Base-by-base conservation (phyloP, 345 rosid species). In the Dipteronia sinensis region DNA sequence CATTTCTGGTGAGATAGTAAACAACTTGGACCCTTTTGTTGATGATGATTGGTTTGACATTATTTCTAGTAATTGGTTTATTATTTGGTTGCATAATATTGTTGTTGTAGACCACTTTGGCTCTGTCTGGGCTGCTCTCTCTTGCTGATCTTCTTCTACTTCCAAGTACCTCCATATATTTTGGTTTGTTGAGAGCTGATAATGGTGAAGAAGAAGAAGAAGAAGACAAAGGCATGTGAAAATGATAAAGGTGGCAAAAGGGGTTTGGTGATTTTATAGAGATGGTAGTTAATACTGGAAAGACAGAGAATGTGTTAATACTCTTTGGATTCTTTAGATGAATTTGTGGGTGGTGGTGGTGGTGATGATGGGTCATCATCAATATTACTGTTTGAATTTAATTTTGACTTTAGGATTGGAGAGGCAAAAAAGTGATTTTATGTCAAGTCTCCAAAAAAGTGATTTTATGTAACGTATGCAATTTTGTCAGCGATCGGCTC, bases 1-100 rank as follows among this genome's bases (percentile, higher is more conserved):
- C 98, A 78, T 93, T 90, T 82, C 98, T 87, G 8, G 98, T 85
- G 78, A 95, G 92, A 63, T 95, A 95, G 79, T 95, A 95, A 69
- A 95, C 93, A 56, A 95, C 86, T 79, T 88, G 95, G 77, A 90
- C 87, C 79, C 84, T 93, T 79, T 67, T 87, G 27, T 78, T 71
- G 53, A 80, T 71, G 62, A 34, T 34, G 38, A 34, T 4, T 34
- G 83, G 76, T 63, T 76, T 82, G 38, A 77, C 71, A 34, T 34
- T 34, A 62, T 4, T 53, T 53, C 6, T 16, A 53, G 58, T 34
- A 34, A 34, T 53, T 53, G 58, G 58, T 5, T 55, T 34, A 34
- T 4, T 34, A 34, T 34, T 82, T 22, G 77, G 83, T 64, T 79
- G 80, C 85, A 56, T 49, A 29, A 34, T 34, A 5, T 5, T 34